These are phyloP conservation scores for Yarrowia osloensis DNA, from an alignment of 805 yeast species.

Conservation along the genomic window DNA sequence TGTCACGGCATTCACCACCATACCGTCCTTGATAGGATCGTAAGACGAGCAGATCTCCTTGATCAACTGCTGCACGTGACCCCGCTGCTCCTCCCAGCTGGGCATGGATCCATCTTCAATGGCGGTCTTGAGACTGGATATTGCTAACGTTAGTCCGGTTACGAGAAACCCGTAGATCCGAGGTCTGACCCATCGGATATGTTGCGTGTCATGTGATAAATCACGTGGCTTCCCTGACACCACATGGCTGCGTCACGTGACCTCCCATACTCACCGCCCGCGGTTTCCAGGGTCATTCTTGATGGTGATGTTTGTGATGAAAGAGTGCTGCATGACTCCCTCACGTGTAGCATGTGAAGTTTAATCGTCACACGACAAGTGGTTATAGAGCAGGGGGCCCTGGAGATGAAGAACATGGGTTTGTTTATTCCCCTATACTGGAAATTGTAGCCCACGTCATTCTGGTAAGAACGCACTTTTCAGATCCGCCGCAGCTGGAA, in stretches of 20 bases:
- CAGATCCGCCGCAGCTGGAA: too few species aligned
- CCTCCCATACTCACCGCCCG: not conserved
- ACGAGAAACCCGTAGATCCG: not conserved
- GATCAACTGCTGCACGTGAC: slow-evolving; percentile 14
- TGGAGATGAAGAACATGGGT: too few species aligned
- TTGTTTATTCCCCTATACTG: too few species aligned
- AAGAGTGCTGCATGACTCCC: slow-evolving; percentile 5
- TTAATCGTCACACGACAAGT: not conserved
- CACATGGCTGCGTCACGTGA: not conserved
- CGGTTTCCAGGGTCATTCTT: slow-evolving; percentile 1
- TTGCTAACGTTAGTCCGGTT: not conserved
- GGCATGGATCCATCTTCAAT: not conserved
- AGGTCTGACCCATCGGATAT: not conserved
- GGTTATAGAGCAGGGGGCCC: not conserved
- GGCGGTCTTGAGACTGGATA: slow-evolving; percentile 3
- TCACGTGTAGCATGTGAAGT: slow-evolving; percentile 3
- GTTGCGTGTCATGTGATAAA: not conserved
- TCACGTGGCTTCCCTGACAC: not conserved
- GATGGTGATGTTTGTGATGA: slow-evolving; percentile 7
- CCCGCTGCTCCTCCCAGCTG: not conserved
- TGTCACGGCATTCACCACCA: slow-evolving; percentile 15
- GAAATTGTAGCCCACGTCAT: too few species aligned
- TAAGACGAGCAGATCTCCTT: slow-evolving; percentile 10
- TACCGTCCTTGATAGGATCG: slow-evolving; percentile 8
- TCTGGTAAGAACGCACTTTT: not conserved